Percentiles rank a stretch among this genome's conserved stretches.
These are phyloP conservation scores for Colletotrichum horii DNA, from an alignment of 2,329 filamentous ascomycete genomes.

Conservation along the genomic window DNA sequence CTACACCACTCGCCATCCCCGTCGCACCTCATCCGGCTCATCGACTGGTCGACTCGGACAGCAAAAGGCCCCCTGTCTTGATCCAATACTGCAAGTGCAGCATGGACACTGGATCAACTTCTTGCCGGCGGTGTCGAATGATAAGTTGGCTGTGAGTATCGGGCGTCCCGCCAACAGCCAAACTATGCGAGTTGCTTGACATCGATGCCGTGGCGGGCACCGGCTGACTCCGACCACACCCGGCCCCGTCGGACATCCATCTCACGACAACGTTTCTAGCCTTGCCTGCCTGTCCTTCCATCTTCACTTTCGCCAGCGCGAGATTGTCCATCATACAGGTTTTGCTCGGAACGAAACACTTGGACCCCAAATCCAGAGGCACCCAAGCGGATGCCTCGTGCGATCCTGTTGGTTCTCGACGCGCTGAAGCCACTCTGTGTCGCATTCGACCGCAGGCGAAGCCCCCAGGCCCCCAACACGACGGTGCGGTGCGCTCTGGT, in stretches of 20 bases:
- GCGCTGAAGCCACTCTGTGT: not conserved
- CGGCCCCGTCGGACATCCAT: not conserved
- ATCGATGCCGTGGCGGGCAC: not conserved
- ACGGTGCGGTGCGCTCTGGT: not conserved
- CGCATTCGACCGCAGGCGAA: not conserved
- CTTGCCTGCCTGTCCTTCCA: not conserved
- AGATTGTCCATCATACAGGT: not conserved
- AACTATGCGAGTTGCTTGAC: not conserved
- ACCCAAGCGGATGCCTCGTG: not conserved
- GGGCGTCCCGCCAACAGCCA: not conserved
- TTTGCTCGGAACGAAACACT: not conserved
- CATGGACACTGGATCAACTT: not conserved
- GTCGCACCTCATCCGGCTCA: not conserved
- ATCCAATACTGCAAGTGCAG: not conserved
- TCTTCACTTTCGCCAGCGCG: not conserved
- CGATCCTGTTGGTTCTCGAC: not conserved
- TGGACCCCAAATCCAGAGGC: not conserved
- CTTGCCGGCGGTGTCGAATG: not conserved
- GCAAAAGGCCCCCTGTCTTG: not conserved
- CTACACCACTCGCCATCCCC: not conserved
- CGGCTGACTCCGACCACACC: not conserved
- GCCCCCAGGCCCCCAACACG: not conserved
- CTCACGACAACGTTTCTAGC: not conserved
- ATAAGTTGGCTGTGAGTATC: not conserved
- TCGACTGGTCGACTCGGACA: not conserved